These are phyloP conservation scores for Acrodontium crateriforme DNA, from an alignment of 2,329 filamentous ascomycete species.

Conservation along the genomic window DNA sequence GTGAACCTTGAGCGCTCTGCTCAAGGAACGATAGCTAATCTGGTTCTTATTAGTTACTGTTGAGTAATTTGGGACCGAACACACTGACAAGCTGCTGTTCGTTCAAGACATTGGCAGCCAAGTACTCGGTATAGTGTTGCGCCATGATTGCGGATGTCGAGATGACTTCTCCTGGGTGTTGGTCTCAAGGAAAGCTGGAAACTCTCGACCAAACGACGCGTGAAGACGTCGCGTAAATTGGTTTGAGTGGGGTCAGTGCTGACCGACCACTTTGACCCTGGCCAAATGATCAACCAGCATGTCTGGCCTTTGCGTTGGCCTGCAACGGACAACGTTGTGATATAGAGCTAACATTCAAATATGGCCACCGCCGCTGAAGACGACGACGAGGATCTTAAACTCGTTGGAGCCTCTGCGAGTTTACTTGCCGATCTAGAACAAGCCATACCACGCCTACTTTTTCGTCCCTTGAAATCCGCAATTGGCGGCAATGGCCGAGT, in stretches of 20 bases:
- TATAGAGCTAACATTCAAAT: not conserved
- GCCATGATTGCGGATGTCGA: conserved; percentile 23
- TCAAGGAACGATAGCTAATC: conserved; percentile 79
- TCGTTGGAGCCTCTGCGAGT: conserved; percentile 28
- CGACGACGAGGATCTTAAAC: conserved; percentile 33
- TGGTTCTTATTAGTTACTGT: conserved; percentile 25
- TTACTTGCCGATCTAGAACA: conserved; percentile 20
- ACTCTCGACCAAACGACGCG: too few species aligned
- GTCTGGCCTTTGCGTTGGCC: too few species aligned
- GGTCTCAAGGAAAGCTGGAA: too few species aligned
- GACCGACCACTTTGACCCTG: too few species aligned
- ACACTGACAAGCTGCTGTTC: conserved; percentile 53
- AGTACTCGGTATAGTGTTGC: conserved; percentile 52
- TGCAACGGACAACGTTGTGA: too few species aligned
- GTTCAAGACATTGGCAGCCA: conserved; percentile 62
- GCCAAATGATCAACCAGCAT: too few species aligned
- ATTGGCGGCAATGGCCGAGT: conserved; percentile 12
- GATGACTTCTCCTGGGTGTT: too few species aligned
- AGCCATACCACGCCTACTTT: conserved; percentile 32
- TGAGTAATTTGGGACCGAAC: not conserved
- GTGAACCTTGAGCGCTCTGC: conserved; percentile 69
- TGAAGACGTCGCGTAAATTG: too few species aligned
- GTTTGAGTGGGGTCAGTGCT: too few species aligned
- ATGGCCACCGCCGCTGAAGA: conserved; percentile 10
- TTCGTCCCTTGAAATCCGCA: conserved; percentile 18